Conservation (phyloP, 2,329 filamentous ascomycete genomes). For the Tolypocladium ophioglossoides region DNA sequence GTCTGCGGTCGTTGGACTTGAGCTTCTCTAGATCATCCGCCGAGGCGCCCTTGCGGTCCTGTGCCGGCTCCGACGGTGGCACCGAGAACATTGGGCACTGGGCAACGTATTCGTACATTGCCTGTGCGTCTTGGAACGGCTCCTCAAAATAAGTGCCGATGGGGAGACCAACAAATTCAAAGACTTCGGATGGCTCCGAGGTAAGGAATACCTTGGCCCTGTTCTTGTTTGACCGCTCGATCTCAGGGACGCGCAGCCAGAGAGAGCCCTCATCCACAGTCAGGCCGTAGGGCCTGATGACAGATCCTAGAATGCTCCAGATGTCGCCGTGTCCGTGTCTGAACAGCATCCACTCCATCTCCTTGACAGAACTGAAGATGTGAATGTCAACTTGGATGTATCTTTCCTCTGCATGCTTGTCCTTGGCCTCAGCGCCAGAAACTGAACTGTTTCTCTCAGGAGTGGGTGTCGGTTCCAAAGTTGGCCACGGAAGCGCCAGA, state of each 20-base stretch:
- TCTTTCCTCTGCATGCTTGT: neutral
- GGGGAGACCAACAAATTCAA: slow-evolving; percentile 55
- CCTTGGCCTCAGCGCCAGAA: neutral
- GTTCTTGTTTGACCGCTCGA: slow-evolving; percentile 49
- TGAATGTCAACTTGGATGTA: slow-evolving; percentile 63
- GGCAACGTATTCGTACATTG: slow-evolving; percentile 52
- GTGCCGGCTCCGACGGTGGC: slow-evolving; percentile 9
- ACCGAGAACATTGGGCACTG: slow-evolving; percentile 48
- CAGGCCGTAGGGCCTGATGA: slow-evolving; percentile 54
- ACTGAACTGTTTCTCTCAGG: neutral
- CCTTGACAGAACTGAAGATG: slow-evolving; percentile 30
- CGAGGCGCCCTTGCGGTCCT: slow-evolving; percentile 1
- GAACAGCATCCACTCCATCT: slow-evolving; percentile 55
- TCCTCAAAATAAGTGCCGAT: slow-evolving; percentile 31
- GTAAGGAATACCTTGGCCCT: slow-evolving; percentile 51
- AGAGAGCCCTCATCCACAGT: slow-evolving; percentile 54
- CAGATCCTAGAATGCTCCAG: slow-evolving; percentile 53
- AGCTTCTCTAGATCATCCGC: slow-evolving; percentile 23
- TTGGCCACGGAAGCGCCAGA: slow-evolving; percentile 47
- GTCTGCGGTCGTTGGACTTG: slow-evolving; percentile 45
- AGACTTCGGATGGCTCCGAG: slow-evolving; percentile 38
- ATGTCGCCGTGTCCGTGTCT: slow-evolving; percentile 62
- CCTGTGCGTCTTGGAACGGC: slow-evolving; percentile 43
- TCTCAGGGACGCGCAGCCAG: slow-evolving; percentile 55
- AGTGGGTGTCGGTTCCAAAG: slow-evolving; percentile 3